Conservation (phyloP, 1,284 basidiomycete genomes). For the Pholiota adiposa region DNA sequence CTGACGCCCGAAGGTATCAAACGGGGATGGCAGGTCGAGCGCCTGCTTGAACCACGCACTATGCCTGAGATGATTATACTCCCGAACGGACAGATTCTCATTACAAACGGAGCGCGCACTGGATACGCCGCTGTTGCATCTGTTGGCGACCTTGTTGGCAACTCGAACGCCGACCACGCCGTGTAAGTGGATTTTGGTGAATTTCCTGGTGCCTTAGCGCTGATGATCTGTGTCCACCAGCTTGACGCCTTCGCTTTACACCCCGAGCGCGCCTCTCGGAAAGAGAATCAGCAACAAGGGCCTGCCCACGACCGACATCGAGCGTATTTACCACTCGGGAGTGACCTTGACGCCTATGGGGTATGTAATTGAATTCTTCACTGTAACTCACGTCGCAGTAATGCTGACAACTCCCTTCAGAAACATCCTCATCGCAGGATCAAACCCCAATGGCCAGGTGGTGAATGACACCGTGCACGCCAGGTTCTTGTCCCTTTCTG, state of each 20-base stretch:
- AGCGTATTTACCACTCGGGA: slow-evolving; percentile 49
- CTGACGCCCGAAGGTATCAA: slow-evolving; percentile 41
- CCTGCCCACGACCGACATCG: slow-evolving; percentile 48
- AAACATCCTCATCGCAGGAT: slow-evolving; percentile 52
- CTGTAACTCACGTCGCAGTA: neutral
- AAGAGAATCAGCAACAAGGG: slow-evolving; percentile 48
- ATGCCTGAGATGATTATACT: slow-evolving; percentile 58
- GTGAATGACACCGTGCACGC: slow-evolving; percentile 34
- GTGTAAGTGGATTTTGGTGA: slow-evolving; percentile 26
- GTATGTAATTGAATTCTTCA: slow-evolving; percentile 20
- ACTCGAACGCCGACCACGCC: slow-evolving; percentile 49
- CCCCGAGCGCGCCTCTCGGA: slow-evolving; percentile 49
- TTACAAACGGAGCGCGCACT: slow-evolving; percentile 48
- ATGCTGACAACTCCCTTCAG: slow-evolving; percentile 13
- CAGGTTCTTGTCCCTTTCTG: slow-evolving; percentile 24
- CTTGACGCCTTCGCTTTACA: slow-evolving; percentile 54
- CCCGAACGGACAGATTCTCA: slow-evolving; percentile 55
- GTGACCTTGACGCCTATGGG: slow-evolving; percentile 44
- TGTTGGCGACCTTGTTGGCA: slow-evolving; percentile 37
- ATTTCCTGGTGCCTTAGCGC: slow-evolving; percentile 10
- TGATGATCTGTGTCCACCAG: slow-evolving; percentile 21
- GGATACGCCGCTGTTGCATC: slow-evolving; percentile 54
- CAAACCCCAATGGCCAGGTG: slow-evolving; percentile 47
- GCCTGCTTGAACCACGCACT: slow-evolving; percentile 40
- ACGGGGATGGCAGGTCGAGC: slow-evolving; percentile 42